Evolutionary conservation across 257 asterid species (phyloP).

Genomic region (Fraxinus quadrangulata): DNA sequence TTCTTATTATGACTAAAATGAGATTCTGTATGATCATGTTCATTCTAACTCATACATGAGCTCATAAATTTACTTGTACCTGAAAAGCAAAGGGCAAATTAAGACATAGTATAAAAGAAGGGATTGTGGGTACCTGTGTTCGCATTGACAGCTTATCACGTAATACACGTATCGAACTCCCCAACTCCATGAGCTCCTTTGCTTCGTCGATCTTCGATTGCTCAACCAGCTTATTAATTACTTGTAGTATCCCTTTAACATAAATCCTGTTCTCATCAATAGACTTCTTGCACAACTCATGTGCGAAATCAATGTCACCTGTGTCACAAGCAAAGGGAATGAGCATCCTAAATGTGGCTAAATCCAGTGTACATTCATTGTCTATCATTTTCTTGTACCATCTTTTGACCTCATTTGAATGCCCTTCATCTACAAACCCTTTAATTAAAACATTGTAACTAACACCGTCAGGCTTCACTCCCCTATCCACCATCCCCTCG

Average conservation of each 20-base stretch:
- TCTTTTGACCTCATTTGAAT: constrained; percentile 42
- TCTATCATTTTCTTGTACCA: constrained; percentile 41
- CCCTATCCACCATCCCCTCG: constrained; percentile 37
- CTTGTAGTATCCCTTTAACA: constrained; percentile 27
- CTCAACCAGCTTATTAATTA: constrained; percentile 35
- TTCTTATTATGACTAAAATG: neutral
- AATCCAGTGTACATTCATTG: constrained; percentile 31
- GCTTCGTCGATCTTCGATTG: constrained; percentile 37
- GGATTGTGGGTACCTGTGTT: constrained; percentile 1
- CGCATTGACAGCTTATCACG: constrained; percentile 4
- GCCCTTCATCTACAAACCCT: constrained; percentile 35
- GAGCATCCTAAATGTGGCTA: constrained; percentile 32
- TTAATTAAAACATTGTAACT: constrained; percentile 45
- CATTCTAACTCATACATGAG: neutral
- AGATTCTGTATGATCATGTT: neutral
- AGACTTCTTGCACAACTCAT: constrained; percentile 41
- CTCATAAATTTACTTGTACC: neutral
- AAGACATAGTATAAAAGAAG: neutral
- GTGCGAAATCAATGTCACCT: constrained; percentile 39
- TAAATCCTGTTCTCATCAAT: constrained; percentile 16
- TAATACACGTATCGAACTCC: neutral
- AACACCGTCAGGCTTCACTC: constrained; percentile 38
- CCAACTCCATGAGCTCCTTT: constrained; percentile 34
- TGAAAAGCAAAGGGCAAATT: neutral
- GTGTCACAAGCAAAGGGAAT: constrained; percentile 41